Evolutionary conservation across 345 rosid genomes (phyloP).

Genomic region (Aurinia saxatilis): DNA sequence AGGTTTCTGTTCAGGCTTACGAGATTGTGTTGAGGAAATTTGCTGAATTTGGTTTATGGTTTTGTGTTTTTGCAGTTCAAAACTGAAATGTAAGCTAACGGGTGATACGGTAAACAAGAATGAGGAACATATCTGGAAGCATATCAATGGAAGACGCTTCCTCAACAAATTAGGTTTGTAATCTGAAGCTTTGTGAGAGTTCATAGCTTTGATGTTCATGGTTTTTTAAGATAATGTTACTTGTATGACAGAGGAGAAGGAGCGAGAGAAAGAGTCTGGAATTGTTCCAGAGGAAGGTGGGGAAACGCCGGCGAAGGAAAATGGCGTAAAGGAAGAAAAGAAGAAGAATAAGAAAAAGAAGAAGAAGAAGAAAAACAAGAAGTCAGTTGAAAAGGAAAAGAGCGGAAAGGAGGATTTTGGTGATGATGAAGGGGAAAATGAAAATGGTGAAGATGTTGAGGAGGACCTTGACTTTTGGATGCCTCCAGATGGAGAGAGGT

Average conservation of each 20-base stretch:
- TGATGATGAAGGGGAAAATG: conserved; percentile 3
- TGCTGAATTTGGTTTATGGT: conserved; percentile 7
- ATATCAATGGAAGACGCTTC: conserved; percentile 76
- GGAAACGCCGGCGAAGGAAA: conserved; percentile 1
- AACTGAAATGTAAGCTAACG: conserved; percentile 80
- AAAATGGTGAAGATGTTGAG: conserved; percentile 19
- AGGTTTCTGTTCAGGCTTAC: neutral
- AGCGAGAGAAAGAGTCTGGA: conserved; percentile 37
- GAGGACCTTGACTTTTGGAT: conserved; percentile 83
- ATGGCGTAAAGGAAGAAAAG: conserved; percentile 28
- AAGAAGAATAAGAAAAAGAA: conserved; percentile 35
- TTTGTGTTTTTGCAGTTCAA: conserved; percentile 41
- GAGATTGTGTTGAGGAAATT: neutral
- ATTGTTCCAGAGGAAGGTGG: conserved; percentile 25
- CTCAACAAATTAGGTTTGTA: conserved; percentile 74
- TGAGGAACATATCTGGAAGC: conserved; percentile 97
- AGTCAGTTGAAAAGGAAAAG: neutral
- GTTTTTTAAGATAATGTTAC: neutral
- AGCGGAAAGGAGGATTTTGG: conserved; percentile 4
- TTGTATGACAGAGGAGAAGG: conserved; percentile 58
- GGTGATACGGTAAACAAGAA: conserved; percentile 81
- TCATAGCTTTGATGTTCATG: neutral
- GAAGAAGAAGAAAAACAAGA: conserved; percentile 27
- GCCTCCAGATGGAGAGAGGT: conserved; percentile 75
- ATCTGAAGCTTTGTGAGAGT: neutral